Percentiles rank a stretch among this genome's conserved stretches.
Conservation (phyloP, 805 yeast genomes). For the Metschnikowia hibisci region DNA sequence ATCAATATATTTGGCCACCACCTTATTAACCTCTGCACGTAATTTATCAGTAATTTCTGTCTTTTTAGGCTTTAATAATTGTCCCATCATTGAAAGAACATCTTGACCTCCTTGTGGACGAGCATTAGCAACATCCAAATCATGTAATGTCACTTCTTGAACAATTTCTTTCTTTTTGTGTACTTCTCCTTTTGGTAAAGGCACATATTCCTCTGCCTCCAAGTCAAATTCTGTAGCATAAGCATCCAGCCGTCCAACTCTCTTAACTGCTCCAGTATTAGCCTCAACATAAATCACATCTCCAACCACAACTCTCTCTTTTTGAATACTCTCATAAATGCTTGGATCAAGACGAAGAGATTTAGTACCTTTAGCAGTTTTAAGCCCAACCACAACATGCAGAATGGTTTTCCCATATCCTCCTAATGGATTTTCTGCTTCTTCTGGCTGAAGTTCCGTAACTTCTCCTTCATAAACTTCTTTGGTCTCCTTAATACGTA, state of each 20-base stretch:
- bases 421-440: constrained; percentile 93
- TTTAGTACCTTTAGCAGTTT: constrained; percentile 89
- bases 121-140: constrained; percentile 93
- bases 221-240: constrained; percentile 97
- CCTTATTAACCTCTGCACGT: constrained; percentile 90
- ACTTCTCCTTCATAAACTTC: constrained; percentile 99
- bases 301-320: constrained; percentile 91
- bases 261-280: constrained; percentile 93
- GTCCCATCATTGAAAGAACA: constrained; percentile 94
- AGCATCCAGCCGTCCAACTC: constrained; percentile 98
- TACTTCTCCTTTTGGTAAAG: constrained; percentile 97
- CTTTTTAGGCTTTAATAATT: constrained; percentile 89
- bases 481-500: constrained; percentile 92
- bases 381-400: constrained; percentile 90
- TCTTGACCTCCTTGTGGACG: constrained; percentile 97
- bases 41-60: constrained; percentile 96
- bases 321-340: constrained; percentile 89
- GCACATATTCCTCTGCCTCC: constrained; percentile 98
- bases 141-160: constrained; percentile 95
- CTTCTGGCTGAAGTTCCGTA: constrained; percentile 92
- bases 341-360: constrained; percentile 86
- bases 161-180: constrained; percentile 97
- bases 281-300: constrained; percentile 97
- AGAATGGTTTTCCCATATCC: constrained; percentile 96
- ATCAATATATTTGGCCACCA: constrained; percentile 91